Conservation (phyloP, 345 rosid species). For the Turritis glabra region DNA sequence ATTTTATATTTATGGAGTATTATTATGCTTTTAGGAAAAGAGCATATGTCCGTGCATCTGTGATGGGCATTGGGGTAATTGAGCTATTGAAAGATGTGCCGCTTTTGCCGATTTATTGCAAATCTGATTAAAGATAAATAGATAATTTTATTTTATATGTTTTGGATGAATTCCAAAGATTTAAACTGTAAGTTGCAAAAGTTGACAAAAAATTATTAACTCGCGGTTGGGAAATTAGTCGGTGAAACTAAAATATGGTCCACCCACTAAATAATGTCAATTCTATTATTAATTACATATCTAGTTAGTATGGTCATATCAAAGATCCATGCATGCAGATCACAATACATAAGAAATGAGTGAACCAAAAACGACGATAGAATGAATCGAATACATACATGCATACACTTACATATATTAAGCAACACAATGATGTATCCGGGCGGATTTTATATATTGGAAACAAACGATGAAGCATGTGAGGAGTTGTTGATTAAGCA, state of each 20-base stretch:
- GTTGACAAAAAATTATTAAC: not conserved
- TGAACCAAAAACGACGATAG: not conserved
- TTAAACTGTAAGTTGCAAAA: not conserved
- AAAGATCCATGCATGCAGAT: not conserved
- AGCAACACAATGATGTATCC: slow-evolving; percentile 17
- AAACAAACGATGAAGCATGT: slow-evolving; percentile 19
- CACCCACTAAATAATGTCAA: not conserved
- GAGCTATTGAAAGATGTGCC: slow-evolving; percentile 31
- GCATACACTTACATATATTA: not conserved
- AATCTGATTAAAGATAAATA: not conserved
- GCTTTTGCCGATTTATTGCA: slow-evolving; percentile 25
- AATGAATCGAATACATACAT: not conserved
- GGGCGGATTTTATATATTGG: not conserved
- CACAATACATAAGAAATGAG: not conserved
- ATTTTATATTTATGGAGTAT: not conserved
- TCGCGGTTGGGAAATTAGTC: not conserved
- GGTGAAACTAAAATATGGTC: not conserved
- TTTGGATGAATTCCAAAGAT: not conserved
- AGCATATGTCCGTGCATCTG: not conserved
- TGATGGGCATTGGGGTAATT: slow-evolving; percentile 4
- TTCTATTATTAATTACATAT: not conserved
- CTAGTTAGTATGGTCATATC: not conserved
- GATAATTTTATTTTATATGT: not conserved
- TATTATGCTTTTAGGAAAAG: not conserved
- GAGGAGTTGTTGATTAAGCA: slow-evolving; percentile 20